Evolutionary conservation across 148 eudicot species (phyloP), one percentile per base, ranked within the genome.

Genomic region (Selenicereus undatus): DNA sequence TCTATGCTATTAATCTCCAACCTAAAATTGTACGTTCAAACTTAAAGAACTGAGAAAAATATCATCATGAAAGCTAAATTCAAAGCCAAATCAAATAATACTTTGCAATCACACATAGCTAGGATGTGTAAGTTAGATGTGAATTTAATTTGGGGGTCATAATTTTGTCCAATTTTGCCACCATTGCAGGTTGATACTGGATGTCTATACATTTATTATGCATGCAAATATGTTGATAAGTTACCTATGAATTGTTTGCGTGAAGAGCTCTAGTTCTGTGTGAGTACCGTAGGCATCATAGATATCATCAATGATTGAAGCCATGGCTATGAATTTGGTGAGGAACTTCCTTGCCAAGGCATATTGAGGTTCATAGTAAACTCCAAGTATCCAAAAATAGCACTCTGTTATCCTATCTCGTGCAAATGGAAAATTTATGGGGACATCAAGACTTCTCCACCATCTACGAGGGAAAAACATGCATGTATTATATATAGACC

Each of bases 331-430:
- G 5, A 64, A 11, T 64, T 64, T 64, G 29, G 68, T 24, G 1
- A 64, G 3, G 30, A 64, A n/a, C 27, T 64, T 64, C 29, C 68
- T 64, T 8, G 12, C 87, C 2, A 83, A 35, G 26, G 86, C 76
- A 71, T 85, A 86, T 51, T 87, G 74, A 1, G 89, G 91, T 13
- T 89, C 85, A 64, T 78, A 85, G 45, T 68, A 85, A 0, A 81
- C 64, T n/a, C 86, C 86, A 42, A 83, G 64, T 56, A 70, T 80
- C 89, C 88, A 89, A 80, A 89, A 89, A 70, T 83, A 88, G 5
- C 75, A 77, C 35, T 88, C 89, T n/a, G 76, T 85, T 17, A 88
- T 76, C 75, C 90, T 76, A 58, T 88, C 83, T 50, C 88, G 83
- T 9, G 79, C 80, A 62, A 84, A 86, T 3, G 86, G 86, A 18